A percentile compares a stretch with the other conserved stretches of the same genome.
Evolutionary conservation across 176 grass and related monocot genomes (phyloP).

Genomic region (Oryza brachyantha): DNA sequence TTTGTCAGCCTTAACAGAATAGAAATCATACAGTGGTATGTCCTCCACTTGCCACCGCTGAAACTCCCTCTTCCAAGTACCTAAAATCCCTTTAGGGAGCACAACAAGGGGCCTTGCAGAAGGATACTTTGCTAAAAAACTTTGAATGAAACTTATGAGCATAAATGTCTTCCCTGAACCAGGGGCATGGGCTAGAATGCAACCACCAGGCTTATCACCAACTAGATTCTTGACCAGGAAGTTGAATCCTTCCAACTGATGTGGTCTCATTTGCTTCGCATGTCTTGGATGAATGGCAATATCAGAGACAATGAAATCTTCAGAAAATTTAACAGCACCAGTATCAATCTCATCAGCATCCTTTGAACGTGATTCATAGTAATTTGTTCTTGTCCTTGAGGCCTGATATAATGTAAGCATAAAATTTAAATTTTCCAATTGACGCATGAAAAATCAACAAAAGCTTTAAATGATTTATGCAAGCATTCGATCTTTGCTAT

Average conservation of each 20-base stretch:
- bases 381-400: slow-evolving; percentile 52
- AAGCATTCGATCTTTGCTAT: background rate
- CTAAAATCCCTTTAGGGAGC: slow-evolving; percentile 90
- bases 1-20: slow-evolving; percentile 91
- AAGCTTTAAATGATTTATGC: background rate
- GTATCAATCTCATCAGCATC: slow-evolving; percentile 52
- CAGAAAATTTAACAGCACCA: slow-evolving; percentile 48
- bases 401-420: slow-evolving; percentile 49
- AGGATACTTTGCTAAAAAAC: slow-evolving; percentile 91
- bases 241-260: slow-evolving; percentile 87
- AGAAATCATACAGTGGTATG: slow-evolving; percentile 86
- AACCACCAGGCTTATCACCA: slow-evolving; percentile 77
- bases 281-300: slow-evolving; percentile 92
- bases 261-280: slow-evolving; percentile 70
- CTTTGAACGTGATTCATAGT: slow-evolving; percentile 37
- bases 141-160: slow-evolving; percentile 98
- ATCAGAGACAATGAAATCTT: slow-evolving; percentile 65
- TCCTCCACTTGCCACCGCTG: slow-evolving; percentile 88
- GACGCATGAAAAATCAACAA: background rate
- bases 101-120: slow-evolving; percentile 74
- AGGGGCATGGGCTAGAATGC: slow-evolving; percentile 95
- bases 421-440: slow-evolving; percentile 25
- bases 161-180: slow-evolving; percentile 97
- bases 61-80: slow-evolving; percentile 87
- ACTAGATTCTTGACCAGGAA: slow-evolving; percentile 94